phyloP scores from a whole-genome alignment of 192 early-diverging fungal genomes.

The Backusella mclennaniae region DNA sequence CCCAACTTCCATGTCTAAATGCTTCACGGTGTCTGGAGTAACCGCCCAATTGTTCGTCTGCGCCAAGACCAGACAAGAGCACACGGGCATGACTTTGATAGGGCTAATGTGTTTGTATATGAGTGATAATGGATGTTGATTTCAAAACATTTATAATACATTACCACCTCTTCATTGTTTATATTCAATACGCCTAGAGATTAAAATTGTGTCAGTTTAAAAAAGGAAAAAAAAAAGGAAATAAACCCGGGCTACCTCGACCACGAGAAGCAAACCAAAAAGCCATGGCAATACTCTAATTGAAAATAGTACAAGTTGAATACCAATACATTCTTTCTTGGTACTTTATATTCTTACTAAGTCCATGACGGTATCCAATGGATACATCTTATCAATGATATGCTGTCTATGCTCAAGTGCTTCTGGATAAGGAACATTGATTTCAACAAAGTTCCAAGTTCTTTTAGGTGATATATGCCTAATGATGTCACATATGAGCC shows the following conservation, averaged over 20 bases:
- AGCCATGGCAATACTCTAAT: conserved; percentile 91
- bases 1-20: conserved; percentile 64
- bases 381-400: conserved; percentile 74
- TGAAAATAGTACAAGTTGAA: neutral
- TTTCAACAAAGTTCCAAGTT: conserved; percentile 86
- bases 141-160: neutral
- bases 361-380: conserved; percentile 93
- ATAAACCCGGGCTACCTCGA: conserved; percentile 37
- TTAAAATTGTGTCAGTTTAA: neutral
- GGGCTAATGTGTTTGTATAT: neutral
- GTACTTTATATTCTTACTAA: conserved; percentile 41
- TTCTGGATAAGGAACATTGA: conserved; percentile 81
- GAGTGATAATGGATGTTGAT: neutral
- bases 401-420: conserved; percentile 49
- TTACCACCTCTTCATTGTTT: neutral
- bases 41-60: conserved; percentile 93
- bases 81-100: conserved; percentile 76
- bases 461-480: conserved; percentile 63
- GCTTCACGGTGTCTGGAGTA: conserved; percentile 84
- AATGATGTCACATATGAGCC: neutral
- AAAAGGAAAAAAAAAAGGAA: neutral
- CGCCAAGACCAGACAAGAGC: conserved; percentile 85
- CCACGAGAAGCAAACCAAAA: conserved; percentile 96
- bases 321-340: neutral
- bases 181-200: neutral